phyloP scores from a whole-genome alignment of 2,329 filamentous ascomycete species.

The Trichophyton rubrum region DNA sequence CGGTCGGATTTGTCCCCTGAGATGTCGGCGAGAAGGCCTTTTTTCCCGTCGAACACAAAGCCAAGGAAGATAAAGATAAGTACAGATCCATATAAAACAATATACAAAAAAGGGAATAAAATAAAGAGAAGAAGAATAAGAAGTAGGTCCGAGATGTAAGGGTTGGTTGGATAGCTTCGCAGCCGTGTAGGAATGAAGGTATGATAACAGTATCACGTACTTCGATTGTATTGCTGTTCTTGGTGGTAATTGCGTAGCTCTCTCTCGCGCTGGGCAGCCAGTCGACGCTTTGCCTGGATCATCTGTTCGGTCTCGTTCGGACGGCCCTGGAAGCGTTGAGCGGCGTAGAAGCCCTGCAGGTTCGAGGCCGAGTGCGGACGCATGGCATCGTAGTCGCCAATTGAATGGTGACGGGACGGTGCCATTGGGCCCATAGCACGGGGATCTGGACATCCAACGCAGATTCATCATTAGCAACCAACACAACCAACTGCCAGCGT shows the following conservation, averaged over 20 bases:
- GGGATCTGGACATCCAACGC: slow-evolving; percentile 44
- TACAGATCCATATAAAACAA: slow-evolving; percentile 1
- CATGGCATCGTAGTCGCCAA: slow-evolving; percentile 69
- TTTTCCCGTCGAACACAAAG: slow-evolving; percentile 29
- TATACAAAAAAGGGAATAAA: slow-evolving; percentile 21
- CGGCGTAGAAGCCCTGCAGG: slow-evolving; percentile 86
- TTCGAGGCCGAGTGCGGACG: slow-evolving; percentile 63
- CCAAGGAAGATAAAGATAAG: slow-evolving; percentile 16
- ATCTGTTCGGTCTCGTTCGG: slow-evolving; percentile 93
- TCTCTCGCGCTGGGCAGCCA: slow-evolving; percentile 97
- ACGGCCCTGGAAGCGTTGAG: slow-evolving; percentile 78
- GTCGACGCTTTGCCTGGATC: slow-evolving; percentile 97
- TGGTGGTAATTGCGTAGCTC: slow-evolving; percentile 99
- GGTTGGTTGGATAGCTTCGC: slow-evolving; percentile 1
- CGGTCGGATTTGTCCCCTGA: slow-evolving; percentile 70
- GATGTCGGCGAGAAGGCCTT: slow-evolving; percentile 55
- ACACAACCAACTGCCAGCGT: slow-evolving; percentile 9
- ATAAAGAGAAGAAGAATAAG: slow-evolving; percentile 7
- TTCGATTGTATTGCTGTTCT: slow-evolving; percentile 99
- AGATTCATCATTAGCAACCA: background rate
- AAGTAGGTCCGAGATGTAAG: slow-evolving; percentile 4
- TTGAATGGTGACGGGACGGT: slow-evolving; percentile 65
- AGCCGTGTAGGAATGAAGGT: slow-evolving; percentile 7
- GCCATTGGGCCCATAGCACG: slow-evolving; percentile 44
- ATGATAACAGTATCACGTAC: slow-evolving; percentile 44